Conservation (phyloP, 352 stramenopile genomes). For the Phytophthora boehmeriae region DNA sequence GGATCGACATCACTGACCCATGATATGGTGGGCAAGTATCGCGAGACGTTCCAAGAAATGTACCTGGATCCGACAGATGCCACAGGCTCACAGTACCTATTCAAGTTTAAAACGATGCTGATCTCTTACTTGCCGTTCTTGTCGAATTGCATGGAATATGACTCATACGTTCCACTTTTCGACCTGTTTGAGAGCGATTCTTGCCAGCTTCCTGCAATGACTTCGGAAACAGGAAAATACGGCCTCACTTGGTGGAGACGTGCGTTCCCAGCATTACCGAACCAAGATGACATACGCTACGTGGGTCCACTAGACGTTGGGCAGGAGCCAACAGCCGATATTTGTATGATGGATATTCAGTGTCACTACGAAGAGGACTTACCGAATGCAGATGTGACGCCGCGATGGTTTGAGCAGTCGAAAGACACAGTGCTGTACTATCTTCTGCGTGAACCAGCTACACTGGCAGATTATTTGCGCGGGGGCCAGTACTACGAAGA, state of each 20-base stretch:
- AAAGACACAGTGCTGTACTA: constrained; percentile 91
- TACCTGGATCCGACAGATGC: constrained; percentile 57
- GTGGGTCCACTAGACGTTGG: constrained; percentile 91
- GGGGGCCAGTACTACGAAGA: constrained; percentile 78
- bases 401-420: constrained; percentile 96
- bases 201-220: constrained; percentile 89
- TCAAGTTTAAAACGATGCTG: constrained; percentile 84
- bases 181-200: constrained; percentile 92
- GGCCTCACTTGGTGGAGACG: constrained; percentile 78
- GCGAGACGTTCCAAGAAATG: constrained; percentile 95
- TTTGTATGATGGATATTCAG: constrained; percentile 88
- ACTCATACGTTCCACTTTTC: constrained; percentile 95
- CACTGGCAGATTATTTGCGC: constrained; percentile 87
- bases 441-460: constrained; percentile 91
- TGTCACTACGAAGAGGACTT: constrained; percentile 96
- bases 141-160: constrained; percentile 96
- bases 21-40: constrained; percentile 92
- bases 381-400: constrained; percentile 84
- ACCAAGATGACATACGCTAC: constrained; percentile 94
- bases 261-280: constrained; percentile 85
- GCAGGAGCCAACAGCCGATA: constrained; percentile 90
- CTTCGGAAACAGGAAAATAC: constrained; percentile 65
- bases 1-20: constrained; percentile 77
- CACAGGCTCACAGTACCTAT: constrained; percentile 55
- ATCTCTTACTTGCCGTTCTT: constrained; percentile 97